Evolutionary conservation across 768 basidiomycete genomes (phyloP), one percentile per base, ranked within the genome.

Genomic region (Mycena chlorophos): DNA sequence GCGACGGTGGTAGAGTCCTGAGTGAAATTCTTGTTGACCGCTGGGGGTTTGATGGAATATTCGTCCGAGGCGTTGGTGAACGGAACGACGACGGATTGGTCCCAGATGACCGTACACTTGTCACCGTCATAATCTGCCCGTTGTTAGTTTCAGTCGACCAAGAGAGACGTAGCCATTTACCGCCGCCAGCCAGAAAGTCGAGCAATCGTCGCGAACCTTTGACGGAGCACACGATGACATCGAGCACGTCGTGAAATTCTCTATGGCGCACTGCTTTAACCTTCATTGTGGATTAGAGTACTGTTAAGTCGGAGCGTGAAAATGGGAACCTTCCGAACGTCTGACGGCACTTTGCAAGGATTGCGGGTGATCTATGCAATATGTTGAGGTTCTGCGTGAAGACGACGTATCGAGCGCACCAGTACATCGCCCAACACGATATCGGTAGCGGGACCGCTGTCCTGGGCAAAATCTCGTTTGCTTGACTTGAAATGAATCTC

Each of bases 51-150:
- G 3, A 73, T 63, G 0, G 85, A 81, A 54, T 74, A 82, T 10
- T 69, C 64, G 5, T 75, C 66, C 29, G 78, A 68, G 0, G 87
- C 81, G 56, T 83, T 81, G n/a, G 57, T 65, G 66, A 91, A 91
- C 1, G 61, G 49, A 3, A 68, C 40, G 13, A 89, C 85, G 20
- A 89, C 73, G 16, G 72, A 66, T 0, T 80, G 80, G 26, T 86
- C 74, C 79, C 82, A 88, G 28, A 85, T 83, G 1, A 81, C 77
- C 5, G 76, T 67, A 3, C 77, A 79, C 17, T 78, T 83, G 56
- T 88, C 87, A 1, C 88, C 88, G 60, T 89, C 88, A 58, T 88
- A 88, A 57, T 89, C 88, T n/a, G 20, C 87, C 86, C 83, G 49
- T 16, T 39, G 6, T 5, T 25, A 47, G 49, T 17, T 53, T 19